Conservation (phyloP, 179 eudicot species). For the Spinacia oleracea region DNA sequence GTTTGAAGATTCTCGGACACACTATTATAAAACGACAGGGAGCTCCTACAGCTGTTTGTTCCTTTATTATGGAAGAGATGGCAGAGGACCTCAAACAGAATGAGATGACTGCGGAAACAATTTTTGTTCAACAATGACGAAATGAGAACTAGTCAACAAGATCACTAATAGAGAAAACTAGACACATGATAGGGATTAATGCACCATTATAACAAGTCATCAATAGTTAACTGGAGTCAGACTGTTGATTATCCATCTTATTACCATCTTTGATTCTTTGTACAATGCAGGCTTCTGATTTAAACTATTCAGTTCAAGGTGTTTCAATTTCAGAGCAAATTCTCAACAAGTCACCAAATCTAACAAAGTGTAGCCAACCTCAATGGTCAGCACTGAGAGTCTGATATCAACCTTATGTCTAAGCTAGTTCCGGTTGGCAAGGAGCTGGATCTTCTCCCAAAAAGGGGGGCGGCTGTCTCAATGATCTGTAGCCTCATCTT, state of each 20-base stretch:
- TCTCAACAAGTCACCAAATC: not conserved
- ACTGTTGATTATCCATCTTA: not conserved
- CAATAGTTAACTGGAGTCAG: not conserved
- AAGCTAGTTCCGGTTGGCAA: too few species aligned
- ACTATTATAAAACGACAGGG: too few species aligned
- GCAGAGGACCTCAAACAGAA: too few species aligned
- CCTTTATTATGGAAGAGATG: too few species aligned
- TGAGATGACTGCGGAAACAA: too few species aligned
- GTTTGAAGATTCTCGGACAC: too few species aligned
- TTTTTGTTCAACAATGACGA: not conserved
- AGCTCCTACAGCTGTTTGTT: too few species aligned
- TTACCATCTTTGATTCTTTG: not conserved
- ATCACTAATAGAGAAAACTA: not conserved
- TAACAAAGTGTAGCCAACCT: constrained; percentile 21
- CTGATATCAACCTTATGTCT: too few species aligned
- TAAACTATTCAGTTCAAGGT: not conserved
- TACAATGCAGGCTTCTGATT: not conserved
- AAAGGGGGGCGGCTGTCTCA: constrained; percentile 80
- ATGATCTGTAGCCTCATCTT: constrained; percentile 85
- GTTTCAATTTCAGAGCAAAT: not conserved
- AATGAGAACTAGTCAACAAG: not conserved
- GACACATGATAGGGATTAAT: not conserved
- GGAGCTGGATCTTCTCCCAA: too few species aligned
- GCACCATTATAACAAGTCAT: not conserved
- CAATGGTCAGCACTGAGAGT: constrained; percentile 57